phyloP scores from a whole-genome alignment of 352 stramenopile genomes.

The Globisporangium spinosum region DNA sequence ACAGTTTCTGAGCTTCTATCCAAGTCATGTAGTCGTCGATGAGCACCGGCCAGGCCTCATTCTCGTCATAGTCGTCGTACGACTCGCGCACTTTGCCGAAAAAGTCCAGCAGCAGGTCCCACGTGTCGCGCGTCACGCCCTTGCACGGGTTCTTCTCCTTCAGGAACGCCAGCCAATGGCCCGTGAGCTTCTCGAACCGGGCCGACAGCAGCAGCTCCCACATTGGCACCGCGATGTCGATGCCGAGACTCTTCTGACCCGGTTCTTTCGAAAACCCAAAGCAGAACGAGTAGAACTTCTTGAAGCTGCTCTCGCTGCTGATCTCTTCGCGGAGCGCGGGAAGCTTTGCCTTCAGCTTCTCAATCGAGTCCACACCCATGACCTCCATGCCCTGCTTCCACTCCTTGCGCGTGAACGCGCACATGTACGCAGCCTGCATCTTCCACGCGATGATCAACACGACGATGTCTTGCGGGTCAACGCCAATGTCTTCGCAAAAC shows the following conservation, averaged over 20 bases:
- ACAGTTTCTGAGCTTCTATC: slow-evolving; percentile 70
- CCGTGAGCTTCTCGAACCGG: slow-evolving; percentile 63
- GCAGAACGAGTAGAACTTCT: slow-evolving; percentile 86
- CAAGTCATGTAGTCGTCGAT: slow-evolving; percentile 89
- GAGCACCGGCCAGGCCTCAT: slow-evolving; percentile 87
- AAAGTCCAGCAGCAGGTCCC: slow-evolving; percentile 84
- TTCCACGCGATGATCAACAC: slow-evolving; percentile 87
- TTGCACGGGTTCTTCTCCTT: slow-evolving; percentile 72
- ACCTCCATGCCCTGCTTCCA: slow-evolving; percentile 77
- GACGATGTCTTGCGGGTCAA: slow-evolving; percentile 74
- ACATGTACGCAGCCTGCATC: slow-evolving; percentile 86
- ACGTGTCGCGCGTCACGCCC: slow-evolving; percentile 83
- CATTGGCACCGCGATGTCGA: slow-evolving; percentile 84
- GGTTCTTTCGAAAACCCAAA: slow-evolving; percentile 88
- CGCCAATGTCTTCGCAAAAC: slow-evolving; percentile 74
- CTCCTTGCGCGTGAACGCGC: slow-evolving; percentile 80
- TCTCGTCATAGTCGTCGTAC: slow-evolving; percentile 87
- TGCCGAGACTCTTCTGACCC: slow-evolving; percentile 82
- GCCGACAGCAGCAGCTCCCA: slow-evolving; percentile 75
- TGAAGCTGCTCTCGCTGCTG: slow-evolving; percentile 52
- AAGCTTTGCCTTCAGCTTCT: slow-evolving; percentile 59
- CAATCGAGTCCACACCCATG: slow-evolving; percentile 65
- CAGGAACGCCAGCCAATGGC: slow-evolving; percentile 77
- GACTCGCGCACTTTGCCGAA: slow-evolving; percentile 76
- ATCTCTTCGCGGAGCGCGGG: slow-evolving; percentile 54